A percentile compares a stretch with the other conserved stretches of the same genome.
Evolutionary conservation across 2,329 filamentous ascomycete species (phyloP).

Genomic region (Fonsecaea monophora): DNA sequence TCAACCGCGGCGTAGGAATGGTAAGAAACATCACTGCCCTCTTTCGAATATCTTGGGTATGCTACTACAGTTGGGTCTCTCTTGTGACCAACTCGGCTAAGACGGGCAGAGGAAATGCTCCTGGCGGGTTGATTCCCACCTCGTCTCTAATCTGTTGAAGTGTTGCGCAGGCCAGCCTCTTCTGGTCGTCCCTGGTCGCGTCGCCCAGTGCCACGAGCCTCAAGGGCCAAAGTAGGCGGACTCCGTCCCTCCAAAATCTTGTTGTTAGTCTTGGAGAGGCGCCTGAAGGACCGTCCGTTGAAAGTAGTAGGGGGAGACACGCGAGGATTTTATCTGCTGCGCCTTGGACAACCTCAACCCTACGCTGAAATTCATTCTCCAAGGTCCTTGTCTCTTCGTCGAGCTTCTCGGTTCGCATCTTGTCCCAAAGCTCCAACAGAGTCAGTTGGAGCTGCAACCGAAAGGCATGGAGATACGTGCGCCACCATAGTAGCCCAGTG

Average conservation of each 20-base stretch:
- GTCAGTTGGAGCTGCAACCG: constrained; percentile 31
- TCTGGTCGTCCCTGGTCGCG: constrained; percentile 24
- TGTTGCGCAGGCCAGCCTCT: not conserved
- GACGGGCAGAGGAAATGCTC: constrained; percentile 2
- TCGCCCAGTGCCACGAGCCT: constrained; percentile 22
- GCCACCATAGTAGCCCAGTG: constrained; percentile 17
- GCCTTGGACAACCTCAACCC: constrained; percentile 11
- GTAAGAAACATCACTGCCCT: not conserved
- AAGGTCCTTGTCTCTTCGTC: not conserved
- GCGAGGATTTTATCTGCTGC: constrained; percentile 27
- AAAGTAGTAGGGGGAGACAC: constrained; percentile 12
- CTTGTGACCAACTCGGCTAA: not conserved
- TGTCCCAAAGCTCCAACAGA: constrained; percentile 22
- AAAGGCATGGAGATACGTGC: constrained; percentile 31
- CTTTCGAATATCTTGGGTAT: not conserved
- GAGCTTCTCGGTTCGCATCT: constrained; percentile 3
- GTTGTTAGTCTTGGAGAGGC: not conserved
- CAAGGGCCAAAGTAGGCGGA: constrained; percentile 35
- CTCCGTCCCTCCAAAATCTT: constrained; percentile 31
- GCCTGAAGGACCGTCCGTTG: not conserved
- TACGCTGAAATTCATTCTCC: constrained; percentile 14
- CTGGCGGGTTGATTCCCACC: constrained; percentile 14
- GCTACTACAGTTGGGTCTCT: not conserved
- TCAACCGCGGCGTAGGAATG: not conserved
- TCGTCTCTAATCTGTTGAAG: constrained; percentile 21